Base-by-base conservation (phyloP, 768 basidiomycete species). In the Amanita fuliginea region DNA sequence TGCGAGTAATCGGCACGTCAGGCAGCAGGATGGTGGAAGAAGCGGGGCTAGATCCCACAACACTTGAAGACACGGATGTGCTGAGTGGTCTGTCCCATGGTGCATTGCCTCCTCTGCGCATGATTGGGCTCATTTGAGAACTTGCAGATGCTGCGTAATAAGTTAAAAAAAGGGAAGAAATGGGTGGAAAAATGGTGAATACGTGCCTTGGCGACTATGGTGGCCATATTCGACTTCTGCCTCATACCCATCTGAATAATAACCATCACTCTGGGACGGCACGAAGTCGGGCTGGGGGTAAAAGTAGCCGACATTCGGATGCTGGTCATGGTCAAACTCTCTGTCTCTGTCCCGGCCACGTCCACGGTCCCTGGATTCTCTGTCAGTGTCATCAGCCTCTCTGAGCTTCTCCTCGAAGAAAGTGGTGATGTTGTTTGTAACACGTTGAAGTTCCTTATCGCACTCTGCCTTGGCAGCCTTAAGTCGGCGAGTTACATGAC, bases 381-480 rank as follows among this genome's bases (percentile, higher is more conserved):
- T 78, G 62, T 86, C 85, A 16, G 67, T 62, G 60, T 86, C 83
- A 57, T 90, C 83, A 47, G 75, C 80, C 55, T 89, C 86, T 40
- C 85, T 74, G 33, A 95, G 76, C 58, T 84, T 79, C 61, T 92
- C 86, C 69, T 99, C 95, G 57, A 96, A 95, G 67, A 92, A 97
- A 34, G 81, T 67, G 54, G 95, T 95, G 72, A 99, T 93, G 53
- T 83, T 89, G 67, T 89, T 84, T 52, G 94, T 91, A 62, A 97
- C 87, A 61, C 91, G 85, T 60, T 85, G 83, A 7, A 99, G 80
- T 66, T 96, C 92, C 72, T 87, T 88, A 78, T 99, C 92, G 73
- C 95, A 99, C 55, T 89, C 88, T 45, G 87, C 80, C 72, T 99
- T 98, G 51, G 95, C 93, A 3, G 85, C 86, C 70, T 83, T 86